These are phyloP conservation scores for Chlorella sp. DNA, from an alignment of 139 green algal species.

Conservation along the genomic window DNA sequence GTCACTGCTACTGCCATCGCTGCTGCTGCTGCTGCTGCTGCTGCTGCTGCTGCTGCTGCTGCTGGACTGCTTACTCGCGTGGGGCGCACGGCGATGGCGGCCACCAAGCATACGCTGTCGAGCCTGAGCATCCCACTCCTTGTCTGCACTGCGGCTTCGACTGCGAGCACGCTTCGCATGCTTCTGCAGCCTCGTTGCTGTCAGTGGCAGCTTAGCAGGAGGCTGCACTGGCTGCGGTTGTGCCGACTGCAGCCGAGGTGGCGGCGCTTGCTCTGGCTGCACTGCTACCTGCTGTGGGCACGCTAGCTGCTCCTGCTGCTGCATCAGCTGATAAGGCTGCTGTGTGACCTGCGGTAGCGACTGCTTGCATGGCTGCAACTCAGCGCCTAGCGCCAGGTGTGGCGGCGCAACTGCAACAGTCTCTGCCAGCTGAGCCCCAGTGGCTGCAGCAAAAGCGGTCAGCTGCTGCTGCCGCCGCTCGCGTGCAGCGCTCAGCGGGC, in stretches of 20 bases:
- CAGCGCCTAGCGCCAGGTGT: background rate
- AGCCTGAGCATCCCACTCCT: background rate
- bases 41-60: background rate
- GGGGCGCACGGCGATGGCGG: background rate
- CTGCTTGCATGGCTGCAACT: too few species aligned
- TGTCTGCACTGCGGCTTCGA: background rate
- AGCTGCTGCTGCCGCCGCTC: slow-evolving; percentile 6
- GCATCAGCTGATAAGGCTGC: background rate
- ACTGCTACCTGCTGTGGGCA: background rate
- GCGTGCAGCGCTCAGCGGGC: background rate
- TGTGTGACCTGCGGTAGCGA: background rate
- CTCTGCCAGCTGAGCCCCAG: background rate
- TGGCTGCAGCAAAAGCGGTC: background rate
- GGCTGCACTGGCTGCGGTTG: background rate
- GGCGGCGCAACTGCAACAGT: background rate
- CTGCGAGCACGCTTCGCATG: background rate
- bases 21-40: background rate
- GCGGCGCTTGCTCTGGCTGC: background rate
- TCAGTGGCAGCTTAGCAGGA: background rate
- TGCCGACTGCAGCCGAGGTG: background rate
- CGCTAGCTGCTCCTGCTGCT: background rate
- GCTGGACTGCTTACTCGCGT: background rate
- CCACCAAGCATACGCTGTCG: background rate
- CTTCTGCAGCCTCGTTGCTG: background rate
- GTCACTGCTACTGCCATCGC: background rate